phyloP scores from a whole-genome alignment of 331 rosid species.

The Prunus yedoensis region DNA sequence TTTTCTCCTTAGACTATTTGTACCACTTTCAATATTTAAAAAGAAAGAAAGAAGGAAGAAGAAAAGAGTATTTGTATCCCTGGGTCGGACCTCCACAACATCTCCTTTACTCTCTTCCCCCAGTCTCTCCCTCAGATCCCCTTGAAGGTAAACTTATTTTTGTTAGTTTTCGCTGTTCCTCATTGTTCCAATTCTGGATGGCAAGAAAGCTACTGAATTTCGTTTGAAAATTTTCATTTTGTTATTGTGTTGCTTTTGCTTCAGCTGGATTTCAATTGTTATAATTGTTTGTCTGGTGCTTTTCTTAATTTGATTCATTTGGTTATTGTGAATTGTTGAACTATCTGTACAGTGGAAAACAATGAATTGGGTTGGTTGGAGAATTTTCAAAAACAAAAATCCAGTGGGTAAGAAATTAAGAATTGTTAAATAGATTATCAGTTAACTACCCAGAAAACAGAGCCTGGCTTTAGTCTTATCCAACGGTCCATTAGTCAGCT shows the following conservation, averaged over 20 bases:
- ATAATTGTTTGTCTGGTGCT: background rate
- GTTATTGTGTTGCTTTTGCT: background rate
- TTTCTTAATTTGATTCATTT: background rate
- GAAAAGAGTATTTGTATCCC: background rate
- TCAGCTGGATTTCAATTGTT: background rate
- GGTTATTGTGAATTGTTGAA: slow-evolving; percentile 2
- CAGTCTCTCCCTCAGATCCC: background rate
- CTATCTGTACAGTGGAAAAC: background rate
- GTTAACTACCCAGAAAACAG: background rate
- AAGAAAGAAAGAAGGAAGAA: background rate
- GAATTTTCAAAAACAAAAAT: background rate
- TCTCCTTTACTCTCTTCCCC: background rate
- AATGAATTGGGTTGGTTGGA: background rate
- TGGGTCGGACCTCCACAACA: background rate
- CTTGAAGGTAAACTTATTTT: background rate
- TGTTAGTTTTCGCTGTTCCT: too few relatives aligned
- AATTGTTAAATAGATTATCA: background rate
- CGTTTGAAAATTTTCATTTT: too few relatives aligned
- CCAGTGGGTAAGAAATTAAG: slow-evolving; percentile 14
- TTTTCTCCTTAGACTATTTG: too few relatives aligned
- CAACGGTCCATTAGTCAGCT: background rate
- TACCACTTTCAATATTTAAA: too few relatives aligned
- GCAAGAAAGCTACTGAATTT: background rate
- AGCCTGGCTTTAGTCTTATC: background rate
- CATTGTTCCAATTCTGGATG: too few relatives aligned